Evolutionary conservation across 1,284 basidiomycete genomes (phyloP).

Genomic region (Tilletiopsis washingtonensis): DNA sequence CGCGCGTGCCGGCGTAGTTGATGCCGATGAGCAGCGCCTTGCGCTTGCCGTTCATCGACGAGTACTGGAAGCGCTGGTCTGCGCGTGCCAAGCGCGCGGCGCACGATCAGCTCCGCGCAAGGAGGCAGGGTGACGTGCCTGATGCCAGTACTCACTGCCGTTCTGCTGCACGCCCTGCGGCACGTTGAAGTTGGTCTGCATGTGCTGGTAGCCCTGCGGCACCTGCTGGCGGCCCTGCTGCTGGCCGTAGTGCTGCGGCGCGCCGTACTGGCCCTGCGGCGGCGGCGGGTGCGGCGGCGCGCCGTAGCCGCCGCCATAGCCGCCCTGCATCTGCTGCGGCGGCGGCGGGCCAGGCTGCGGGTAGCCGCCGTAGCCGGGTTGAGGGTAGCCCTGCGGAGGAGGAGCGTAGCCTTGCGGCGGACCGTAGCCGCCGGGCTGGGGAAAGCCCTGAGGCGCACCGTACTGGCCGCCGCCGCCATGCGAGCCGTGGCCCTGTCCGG

Average conservation of each 20-base stretch:
- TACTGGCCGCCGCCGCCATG: slow-evolving; percentile 1
- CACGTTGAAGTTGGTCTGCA: slow-evolving; percentile 22
- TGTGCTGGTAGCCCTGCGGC: slow-evolving; percentile 33
- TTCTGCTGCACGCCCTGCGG: slow-evolving; percentile 38
- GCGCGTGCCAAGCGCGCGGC: neutral
- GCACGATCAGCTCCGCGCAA: neutral
- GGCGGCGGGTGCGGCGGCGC: slow-evolving; percentile 7
- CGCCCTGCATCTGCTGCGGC: neutral
- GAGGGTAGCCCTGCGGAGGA: neutral
- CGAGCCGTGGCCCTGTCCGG: neutral
- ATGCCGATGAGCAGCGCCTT: slow-evolving; percentile 47
- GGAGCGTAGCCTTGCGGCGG: slow-evolving; percentile 11
- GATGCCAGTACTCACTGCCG: slow-evolving; percentile 11
- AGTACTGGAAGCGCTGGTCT: slow-evolving; percentile 40
- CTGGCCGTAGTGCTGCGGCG: slow-evolving; percentile 11
- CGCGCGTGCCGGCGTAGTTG: slow-evolving; percentile 37
- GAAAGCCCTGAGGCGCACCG: slow-evolving; percentile 15
- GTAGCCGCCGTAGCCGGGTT: neutral
- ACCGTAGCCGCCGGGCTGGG: slow-evolving; percentile 15
- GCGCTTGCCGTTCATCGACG: slow-evolving; percentile 41
- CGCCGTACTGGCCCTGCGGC: slow-evolving; percentile 8
- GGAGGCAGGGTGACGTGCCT: neutral
- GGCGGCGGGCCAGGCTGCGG: slow-evolving; percentile 9
- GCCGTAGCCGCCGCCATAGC: slow-evolving; percentile 5
- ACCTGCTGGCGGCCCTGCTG: slow-evolving; percentile 19